Evolutionary conservation across 139 green algal species (phyloP).

Genomic region (Dunaliella primolecta): DNA sequence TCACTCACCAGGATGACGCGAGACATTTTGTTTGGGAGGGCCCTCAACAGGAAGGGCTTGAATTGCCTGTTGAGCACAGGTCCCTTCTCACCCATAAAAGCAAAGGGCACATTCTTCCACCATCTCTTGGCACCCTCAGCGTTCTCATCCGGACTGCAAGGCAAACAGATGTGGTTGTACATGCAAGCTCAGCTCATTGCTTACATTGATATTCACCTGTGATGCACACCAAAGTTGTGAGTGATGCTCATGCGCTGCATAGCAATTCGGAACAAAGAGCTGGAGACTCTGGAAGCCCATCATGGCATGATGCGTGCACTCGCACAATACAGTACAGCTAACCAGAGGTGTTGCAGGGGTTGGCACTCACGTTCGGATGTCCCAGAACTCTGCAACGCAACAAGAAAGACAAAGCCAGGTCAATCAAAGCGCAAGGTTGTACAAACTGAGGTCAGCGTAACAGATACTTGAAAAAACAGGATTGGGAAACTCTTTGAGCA

Average conservation of each 20-base stretch:
- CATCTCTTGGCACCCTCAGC: slow-evolving; percentile 12
- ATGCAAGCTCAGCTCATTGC: too few species aligned
- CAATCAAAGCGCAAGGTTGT: not conserved
- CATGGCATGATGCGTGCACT: too few species aligned
- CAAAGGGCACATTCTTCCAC: slow-evolving; percentile 5
- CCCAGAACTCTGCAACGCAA: not conserved
- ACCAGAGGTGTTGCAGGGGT: too few species aligned
- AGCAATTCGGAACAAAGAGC: too few species aligned
- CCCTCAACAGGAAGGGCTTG: not conserved
- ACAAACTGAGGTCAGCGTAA: not conserved
- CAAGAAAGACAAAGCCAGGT: not conserved
- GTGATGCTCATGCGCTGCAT: too few species aligned
- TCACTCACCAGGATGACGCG: slow-evolving; percentile 9
- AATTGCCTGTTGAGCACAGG: slow-evolving; percentile 2
- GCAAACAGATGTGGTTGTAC: too few species aligned
- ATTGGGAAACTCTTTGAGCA: not conserved
- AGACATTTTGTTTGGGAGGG: slow-evolving; percentile 14
- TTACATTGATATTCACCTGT: too few species aligned
- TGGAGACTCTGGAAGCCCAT: too few species aligned
- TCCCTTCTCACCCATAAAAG: slow-evolving; percentile 11
- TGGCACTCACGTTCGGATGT: slow-evolving; percentile 1
- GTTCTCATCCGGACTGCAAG: not conserved
- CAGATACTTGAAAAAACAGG: not conserved
- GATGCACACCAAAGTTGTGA: too few species aligned
- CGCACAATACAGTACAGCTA: too few species aligned